Conservation (phyloP, 2,329 filamentous ascomycete species). For the Paecilomyces sp. region DNA sequence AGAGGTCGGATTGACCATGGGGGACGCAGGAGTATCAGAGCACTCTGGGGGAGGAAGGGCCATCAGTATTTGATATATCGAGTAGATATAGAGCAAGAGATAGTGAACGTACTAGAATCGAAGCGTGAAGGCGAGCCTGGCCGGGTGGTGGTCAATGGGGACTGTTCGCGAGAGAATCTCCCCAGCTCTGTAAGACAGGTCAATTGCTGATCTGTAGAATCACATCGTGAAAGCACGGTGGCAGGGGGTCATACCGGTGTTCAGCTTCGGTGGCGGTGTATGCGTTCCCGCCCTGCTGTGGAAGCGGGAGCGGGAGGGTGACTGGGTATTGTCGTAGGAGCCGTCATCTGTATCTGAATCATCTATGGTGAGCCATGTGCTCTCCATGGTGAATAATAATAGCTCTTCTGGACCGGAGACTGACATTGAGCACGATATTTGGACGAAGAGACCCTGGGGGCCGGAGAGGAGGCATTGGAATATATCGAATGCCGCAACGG, state of each 20-base stretch:
- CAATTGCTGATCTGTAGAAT: neutral
- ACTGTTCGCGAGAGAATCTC: neutral
- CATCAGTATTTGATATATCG: neutral
- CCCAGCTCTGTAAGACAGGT: neutral
- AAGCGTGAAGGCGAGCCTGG: constrained; percentile 2
- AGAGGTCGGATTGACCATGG: constrained; percentile 33
- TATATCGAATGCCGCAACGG: neutral
- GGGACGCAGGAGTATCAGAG: constrained; percentile 20
- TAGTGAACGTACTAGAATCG: constrained; percentile 3
- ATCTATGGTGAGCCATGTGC: neutral
- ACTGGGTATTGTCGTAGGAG: neutral
- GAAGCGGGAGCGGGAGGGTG: neutral
- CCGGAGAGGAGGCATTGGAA: neutral
- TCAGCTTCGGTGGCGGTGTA: neutral
- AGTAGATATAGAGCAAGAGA: neutral
- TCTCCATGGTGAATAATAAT: neutral
- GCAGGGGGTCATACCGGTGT: neutral
- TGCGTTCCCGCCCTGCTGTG: neutral
- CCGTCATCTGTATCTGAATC: neutral
- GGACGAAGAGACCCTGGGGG: neutral
- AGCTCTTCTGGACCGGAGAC: neutral
- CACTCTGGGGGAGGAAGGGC: constrained; percentile 14
- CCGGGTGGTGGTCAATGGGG: constrained; percentile 1
- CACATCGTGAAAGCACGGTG: neutral
- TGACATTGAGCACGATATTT: neutral